phyloP scores from a whole-genome alignment of 192 early-diverging fungal genomes.

The Glomus cerebriforme region DNA sequence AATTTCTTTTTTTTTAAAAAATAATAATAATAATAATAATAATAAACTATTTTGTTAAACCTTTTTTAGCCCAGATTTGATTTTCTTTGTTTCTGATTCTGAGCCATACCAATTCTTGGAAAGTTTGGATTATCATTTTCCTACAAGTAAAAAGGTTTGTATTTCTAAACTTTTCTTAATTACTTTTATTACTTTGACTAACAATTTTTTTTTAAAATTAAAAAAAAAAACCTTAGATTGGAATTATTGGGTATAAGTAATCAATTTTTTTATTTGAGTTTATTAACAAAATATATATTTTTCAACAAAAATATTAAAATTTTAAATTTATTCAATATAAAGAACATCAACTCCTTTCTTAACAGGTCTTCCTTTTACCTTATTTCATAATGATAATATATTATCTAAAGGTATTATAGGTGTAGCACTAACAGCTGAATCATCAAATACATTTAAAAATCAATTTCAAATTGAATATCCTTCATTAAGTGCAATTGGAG shows the following conservation, averaged over 20 bases:
- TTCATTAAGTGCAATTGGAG: conserved; percentile 45
- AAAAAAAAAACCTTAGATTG: conserved; percentile 33
- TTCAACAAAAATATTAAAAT: background rate
- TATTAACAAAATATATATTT: background rate
- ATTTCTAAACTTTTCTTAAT: background rate
- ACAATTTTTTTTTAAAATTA: background rate
- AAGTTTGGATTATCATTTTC: conserved; percentile 49
- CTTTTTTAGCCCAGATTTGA: conserved; percentile 4
- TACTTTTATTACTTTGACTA: background rate
- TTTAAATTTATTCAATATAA: background rate
- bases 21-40: background rate
- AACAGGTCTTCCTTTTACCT: conserved; percentile 50
- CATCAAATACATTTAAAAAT: background rate
- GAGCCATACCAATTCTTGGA: conserved; percentile 58
- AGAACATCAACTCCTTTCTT: conserved; percentile 56
- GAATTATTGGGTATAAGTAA: conserved; percentile 46
- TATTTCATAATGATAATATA: conserved; percentile 49
- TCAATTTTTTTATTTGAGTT: background rate
- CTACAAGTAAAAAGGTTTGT: conserved; percentile 39
- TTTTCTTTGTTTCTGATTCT: conserved; percentile 49
- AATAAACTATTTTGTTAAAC: background rate
- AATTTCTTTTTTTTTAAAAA: background rate
- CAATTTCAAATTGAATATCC: conserved; percentile 38
- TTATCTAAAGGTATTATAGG: conserved; percentile 52
- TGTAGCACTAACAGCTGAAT: conserved; percentile 38